Evolutionary conservation across 148 eudicot genomes (phyloP).

Genomic region (Rhododendron vialii): DNA sequence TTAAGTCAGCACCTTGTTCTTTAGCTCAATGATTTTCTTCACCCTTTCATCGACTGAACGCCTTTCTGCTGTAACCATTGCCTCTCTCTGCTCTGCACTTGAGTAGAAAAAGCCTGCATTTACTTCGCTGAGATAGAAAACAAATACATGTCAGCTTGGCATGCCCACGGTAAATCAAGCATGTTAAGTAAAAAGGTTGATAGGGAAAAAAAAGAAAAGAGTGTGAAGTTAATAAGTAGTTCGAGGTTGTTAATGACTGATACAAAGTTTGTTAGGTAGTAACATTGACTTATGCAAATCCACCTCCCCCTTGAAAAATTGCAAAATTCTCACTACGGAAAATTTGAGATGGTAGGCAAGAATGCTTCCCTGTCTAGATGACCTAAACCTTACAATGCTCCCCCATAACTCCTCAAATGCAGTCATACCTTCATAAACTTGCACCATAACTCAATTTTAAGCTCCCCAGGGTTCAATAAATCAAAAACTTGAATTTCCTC

Average conservation of each 20-base stretch:
- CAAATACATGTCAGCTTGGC: slow-evolving; percentile 14
- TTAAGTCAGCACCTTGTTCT: slow-evolving; percentile 59
- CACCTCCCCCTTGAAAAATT: neutral
- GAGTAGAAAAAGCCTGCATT: slow-evolving; percentile 99
- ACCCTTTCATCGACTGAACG: slow-evolving; percentile 95
- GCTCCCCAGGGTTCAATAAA: neutral
- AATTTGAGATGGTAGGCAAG: neutral
- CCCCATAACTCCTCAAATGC: neutral
- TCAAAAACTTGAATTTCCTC: neutral
- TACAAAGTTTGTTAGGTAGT: neutral
- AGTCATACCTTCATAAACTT: neutral
- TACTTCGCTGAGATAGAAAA: slow-evolving; percentile 62
- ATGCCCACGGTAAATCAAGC: neutral
- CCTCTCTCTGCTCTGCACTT: slow-evolving; percentile 94
- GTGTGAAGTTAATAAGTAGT: neutral
- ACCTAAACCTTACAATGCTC: neutral
- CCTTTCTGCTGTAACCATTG: slow-evolving; percentile 98
- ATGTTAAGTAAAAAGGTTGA: neutral
- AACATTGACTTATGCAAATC: neutral
- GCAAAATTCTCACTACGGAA: neutral
- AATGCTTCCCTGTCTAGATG: neutral
- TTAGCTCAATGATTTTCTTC: slow-evolving; percentile 77
- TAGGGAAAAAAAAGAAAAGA: neutral
- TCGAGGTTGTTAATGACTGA: neutral
- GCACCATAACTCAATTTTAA: neutral